These are phyloP conservation scores for Rhodotorula graminis DNA, from an alignment of 768 basidiomycete genomes.

Conservation along the genomic window DNA sequence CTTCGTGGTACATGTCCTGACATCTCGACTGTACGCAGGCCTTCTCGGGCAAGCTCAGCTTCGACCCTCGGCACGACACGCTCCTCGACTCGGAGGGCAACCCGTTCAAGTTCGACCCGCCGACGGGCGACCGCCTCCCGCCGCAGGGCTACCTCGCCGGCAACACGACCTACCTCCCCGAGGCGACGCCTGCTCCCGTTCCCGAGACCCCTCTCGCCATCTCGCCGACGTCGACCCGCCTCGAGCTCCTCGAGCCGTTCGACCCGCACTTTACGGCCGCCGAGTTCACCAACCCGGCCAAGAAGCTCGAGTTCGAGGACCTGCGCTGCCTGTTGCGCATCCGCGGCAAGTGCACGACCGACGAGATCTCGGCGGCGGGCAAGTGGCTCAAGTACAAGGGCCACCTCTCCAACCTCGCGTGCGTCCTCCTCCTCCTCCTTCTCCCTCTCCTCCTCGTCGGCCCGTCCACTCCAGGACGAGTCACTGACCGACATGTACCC, in stretches of 20 bases:
- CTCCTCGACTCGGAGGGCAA: slow-evolving; percentile 64
- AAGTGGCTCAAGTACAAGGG: slow-evolving; percentile 99
- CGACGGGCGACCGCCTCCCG: slow-evolving; percentile 79
- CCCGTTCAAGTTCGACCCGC: slow-evolving; percentile 77
- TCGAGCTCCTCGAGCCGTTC: slow-evolving; percentile 85
- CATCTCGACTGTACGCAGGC: slow-evolving; percentile 56
- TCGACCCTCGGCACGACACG: slow-evolving; percentile 84
- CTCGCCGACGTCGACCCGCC: slow-evolving; percentile 67
- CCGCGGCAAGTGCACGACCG: slow-evolving; percentile 97
- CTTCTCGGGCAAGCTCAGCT: slow-evolving; percentile 85
- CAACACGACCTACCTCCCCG: slow-evolving; percentile 67
- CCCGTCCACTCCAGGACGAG: no score
- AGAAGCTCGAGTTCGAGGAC: slow-evolving; percentile 65
- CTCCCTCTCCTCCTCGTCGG: neutral
- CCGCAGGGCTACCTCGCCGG: slow-evolving; percentile 67
- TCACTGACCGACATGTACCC: no score
- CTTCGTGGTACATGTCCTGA: neutral
- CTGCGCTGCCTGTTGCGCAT: slow-evolving; percentile 84
- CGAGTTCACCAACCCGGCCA: slow-evolving; percentile 44
- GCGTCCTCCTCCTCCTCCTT: neutral
- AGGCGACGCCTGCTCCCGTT: slow-evolving; percentile 65
- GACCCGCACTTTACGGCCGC: slow-evolving; percentile 59
- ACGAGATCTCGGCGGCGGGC: slow-evolving; percentile 96
- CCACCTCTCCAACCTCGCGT: slow-evolving; percentile 38
- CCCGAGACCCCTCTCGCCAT: slow-evolving; percentile 75